Base-by-base conservation (phyloP, 192 early-diverging fungal species). In the Umbelopsis sp. region DNA sequence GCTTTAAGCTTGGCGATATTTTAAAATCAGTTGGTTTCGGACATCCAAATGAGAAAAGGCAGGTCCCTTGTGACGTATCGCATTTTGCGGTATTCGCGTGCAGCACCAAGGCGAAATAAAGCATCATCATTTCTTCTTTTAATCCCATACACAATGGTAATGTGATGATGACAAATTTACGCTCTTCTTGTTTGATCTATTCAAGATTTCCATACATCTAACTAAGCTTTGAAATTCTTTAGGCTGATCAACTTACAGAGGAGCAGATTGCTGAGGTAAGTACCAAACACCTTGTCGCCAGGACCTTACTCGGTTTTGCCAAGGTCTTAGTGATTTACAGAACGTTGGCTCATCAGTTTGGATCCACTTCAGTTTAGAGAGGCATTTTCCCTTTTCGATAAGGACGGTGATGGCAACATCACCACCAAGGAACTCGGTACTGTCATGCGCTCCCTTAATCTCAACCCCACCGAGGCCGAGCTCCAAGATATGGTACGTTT, bases 391-490 rank as follows among this genome's bases (percentile, higher is more conserved):
- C 81, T 98, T 47, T 98, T 98, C 78, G 96, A 96, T 85, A 96
- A 95, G 87, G 89, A 98, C 84, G 89, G 87, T 77, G 94, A 98
- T 84, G 95, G 94, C 77, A 88, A 84, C 71, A 97, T 98, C 82
- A 94, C 91, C 77, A 88, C 88, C 78, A 90, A 90, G 72, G 96
- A 98, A 85, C 91, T 98, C 66, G 94, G 93, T 75, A 94, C 89
- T 45, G 95, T 96, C 62, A 94, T 98, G 91, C 91, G 94, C 65
- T 93, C 94, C 34, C 83, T 98, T 49, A 91, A 90, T 76, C 91
- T 94, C 82, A 96, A 97, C 84, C 95, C 96, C 32, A 95, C 93
- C 45, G 95, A 98, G 78, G 89, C 90, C 24, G 94, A 98, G 80
- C 90, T 97, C 70, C 89, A 93, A 77, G 95, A 96, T 74, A 93